These are phyloP conservation scores for Phialophora expanda DNA, from an alignment of 2,329 filamentous ascomycete species.

Conservation along the genomic window DNA sequence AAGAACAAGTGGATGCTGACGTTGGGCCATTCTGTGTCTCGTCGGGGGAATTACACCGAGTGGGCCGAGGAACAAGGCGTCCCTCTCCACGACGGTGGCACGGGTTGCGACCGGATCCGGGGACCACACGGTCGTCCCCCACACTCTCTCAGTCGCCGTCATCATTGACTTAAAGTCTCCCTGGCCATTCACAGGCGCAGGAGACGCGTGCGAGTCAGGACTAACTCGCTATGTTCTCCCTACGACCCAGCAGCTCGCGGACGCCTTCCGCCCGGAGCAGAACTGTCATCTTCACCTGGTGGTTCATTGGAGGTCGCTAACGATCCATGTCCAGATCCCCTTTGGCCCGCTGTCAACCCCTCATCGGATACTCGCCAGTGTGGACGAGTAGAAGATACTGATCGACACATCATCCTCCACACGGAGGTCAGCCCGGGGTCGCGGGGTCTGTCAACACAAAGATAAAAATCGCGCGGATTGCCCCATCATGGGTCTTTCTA, in stretches of 20 bases:
- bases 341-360: slow-evolving; percentile 30
- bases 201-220: neutral
- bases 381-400: neutral
- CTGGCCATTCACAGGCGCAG: neutral
- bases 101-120: neutral
- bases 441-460: slow-evolving; percentile 23
- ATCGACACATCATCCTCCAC: slow-evolving; percentile 7
- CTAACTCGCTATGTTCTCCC: neutral
- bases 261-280: slow-evolving; percentile 5
- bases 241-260: slow-evolving; percentile 5
- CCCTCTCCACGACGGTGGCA: neutral
- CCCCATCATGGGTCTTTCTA: neutral
- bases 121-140: neutral
- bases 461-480: neutral
- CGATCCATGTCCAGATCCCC: slow-evolving; percentile 13
- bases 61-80: neutral
- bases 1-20: neutral
- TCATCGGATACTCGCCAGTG: slow-evolving; percentile 13
- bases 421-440: slow-evolving; percentile 12
- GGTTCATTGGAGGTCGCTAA: neutral
- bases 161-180: neutral
- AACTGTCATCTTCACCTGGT: slow-evolving; percentile 1
- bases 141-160: slow-evolving; percentile 1
- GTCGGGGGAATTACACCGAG: neutral
- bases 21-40: neutral